phyloP scores from a whole-genome alignment of 805 yeast genomes.

The Zygoascus ofunaensis region DNA sequence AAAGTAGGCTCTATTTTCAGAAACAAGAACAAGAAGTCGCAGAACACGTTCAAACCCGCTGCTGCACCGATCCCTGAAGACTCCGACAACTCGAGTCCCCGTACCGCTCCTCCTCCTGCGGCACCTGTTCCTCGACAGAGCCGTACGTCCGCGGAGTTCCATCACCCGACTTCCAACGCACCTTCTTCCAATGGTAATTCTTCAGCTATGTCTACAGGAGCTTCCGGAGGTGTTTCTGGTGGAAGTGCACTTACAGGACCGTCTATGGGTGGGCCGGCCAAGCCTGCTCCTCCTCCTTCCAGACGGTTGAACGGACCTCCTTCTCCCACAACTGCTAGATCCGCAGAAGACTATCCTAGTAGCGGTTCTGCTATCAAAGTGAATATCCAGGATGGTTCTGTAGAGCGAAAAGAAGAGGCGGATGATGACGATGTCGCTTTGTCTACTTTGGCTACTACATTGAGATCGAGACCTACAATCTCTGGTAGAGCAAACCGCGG shows the following conservation, averaged over 20 bases:
- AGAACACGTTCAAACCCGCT: slow-evolving; percentile 3
- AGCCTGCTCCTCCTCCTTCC: slow-evolving; percentile 20
- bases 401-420: slow-evolving; percentile 18
- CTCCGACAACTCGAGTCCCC: neutral
- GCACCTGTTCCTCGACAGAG: slow-evolving; percentile 6
- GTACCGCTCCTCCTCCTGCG: neutral
- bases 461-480: slow-evolving; percentile 24
- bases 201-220: neutral
- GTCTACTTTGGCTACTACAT: slow-evolving; percentile 24
- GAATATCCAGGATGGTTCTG: slow-evolving; percentile 20
- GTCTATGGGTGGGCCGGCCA: slow-evolving; percentile 1
- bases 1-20: slow-evolving; percentile 32
- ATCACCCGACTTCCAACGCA: neutral
- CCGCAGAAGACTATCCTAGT: slow-evolving; percentile 2
- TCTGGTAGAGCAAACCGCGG: slow-evolving; percentile 23
- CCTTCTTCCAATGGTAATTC: neutral
- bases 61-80: slow-evolving; percentile 6
- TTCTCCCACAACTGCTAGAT: neutral
- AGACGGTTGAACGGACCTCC: slow-evolving; percentile 15
- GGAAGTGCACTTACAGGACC: too few relatives aligned
- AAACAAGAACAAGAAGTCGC: slow-evolving; percentile 20
- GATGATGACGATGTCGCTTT: slow-evolving; percentile 23
- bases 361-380: slow-evolving; percentile 14
- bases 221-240: too few relatives aligned
- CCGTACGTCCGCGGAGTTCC: slow-evolving; percentile 5